phyloP scores from a whole-genome alignment of 2,329 filamentous ascomycete species.

The Claviceps digitariae region DNA sequence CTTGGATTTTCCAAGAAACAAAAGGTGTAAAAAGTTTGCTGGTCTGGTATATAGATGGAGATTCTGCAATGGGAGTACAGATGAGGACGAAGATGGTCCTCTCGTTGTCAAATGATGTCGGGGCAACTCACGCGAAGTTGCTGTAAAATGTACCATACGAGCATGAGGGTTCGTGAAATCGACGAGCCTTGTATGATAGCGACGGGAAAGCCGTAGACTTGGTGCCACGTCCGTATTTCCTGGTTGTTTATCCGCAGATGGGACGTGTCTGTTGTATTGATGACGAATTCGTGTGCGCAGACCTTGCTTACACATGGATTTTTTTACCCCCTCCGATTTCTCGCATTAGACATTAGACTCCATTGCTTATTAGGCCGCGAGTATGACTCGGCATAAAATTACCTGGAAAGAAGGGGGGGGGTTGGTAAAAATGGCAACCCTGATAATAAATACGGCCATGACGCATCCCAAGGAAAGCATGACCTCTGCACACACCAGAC shows the following conservation, averaged over 20 bases:
- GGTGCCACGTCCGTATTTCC: neutral
- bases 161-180: constrained; percentile 6
- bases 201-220: neutral
- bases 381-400: too few relatives aligned
- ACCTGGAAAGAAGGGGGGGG: too few relatives aligned
- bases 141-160: constrained; percentile 8
- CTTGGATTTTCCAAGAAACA: constrained; percentile 53
- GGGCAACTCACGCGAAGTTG: neutral
- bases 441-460: too few relatives aligned
- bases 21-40: constrained; percentile 5
- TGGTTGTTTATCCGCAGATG: neutral
- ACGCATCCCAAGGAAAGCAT: too few relatives aligned
- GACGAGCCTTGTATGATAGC: constrained; percentile 8
- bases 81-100: neutral
- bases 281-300: neutral
- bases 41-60: neutral
- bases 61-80: neutral
- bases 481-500: too few relatives aligned
- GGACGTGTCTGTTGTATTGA: neutral
- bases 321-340: neutral
- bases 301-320: neutral
- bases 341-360: neutral
- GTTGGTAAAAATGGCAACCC: too few relatives aligned
- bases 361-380: too few relatives aligned
- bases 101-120: neutral